A percentile compares a stretch with the other conserved stretches of the same genome.
Conservation (phyloP, 2,329 filamentous ascomycete species). For the Scedosporium dehoogii region DNA sequence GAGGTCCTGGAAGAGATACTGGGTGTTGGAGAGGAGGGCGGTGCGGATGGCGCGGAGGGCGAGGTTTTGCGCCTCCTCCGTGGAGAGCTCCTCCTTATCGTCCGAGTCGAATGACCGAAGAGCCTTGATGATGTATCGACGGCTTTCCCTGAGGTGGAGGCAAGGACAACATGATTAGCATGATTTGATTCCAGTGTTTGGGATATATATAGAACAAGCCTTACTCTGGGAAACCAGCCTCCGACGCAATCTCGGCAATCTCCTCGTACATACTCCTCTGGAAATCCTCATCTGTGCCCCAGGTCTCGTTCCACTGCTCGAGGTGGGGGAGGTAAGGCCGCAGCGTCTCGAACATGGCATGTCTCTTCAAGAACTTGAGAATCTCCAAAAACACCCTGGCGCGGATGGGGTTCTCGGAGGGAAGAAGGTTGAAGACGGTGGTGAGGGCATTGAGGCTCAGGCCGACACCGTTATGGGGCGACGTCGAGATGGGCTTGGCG, state of each 20-base stretch:
- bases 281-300: constrained; percentile 75
- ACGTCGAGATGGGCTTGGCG: constrained; percentile 74
- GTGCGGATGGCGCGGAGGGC: constrained; percentile 47
- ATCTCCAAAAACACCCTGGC: constrained; percentile 89
- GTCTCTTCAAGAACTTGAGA: constrained; percentile 67
- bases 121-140: constrained; percentile 57
- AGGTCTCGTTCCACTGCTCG: constrained; percentile 70
- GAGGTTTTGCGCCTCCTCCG: constrained; percentile 50
- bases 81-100: constrained; percentile 43
- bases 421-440: constrained; percentile 92
- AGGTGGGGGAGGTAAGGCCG: constrained; percentile 76
- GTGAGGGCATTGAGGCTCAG: constrained; percentile 85
- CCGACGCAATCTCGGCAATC: constrained; percentile 69
- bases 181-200: not conserved
- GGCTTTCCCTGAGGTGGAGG: constrained; percentile 38
- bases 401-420: constrained; percentile 64
- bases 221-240: constrained; percentile 67
- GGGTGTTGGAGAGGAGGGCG: constrained; percentile 40
- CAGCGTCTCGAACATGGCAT: constrained; percentile 72
- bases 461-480: constrained; percentile 72
- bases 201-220: constrained; percentile 20
- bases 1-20: constrained; percentile 71
- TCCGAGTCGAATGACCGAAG: constrained; percentile 50
- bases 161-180: constrained; percentile 5
- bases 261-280: constrained; percentile 76